A percentile compares a stretch with the other conserved stretches of the same genome.
phyloP scores from a whole-genome alignment of 352 stramenopile species.

The Phytophthora citrophthora region DNA sequence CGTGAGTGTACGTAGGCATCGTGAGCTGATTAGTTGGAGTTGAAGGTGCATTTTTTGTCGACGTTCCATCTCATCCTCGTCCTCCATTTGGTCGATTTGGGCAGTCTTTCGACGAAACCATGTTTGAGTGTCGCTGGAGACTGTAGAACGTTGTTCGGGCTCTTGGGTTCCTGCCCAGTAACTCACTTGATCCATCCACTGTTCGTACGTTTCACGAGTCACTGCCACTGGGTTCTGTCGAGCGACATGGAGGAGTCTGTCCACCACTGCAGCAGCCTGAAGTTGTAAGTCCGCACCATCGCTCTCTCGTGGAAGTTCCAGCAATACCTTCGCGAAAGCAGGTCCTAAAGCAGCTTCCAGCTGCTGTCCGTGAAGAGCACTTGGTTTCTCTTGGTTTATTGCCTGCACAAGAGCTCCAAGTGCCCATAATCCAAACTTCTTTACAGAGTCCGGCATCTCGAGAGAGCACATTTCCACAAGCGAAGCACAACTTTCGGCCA shows the following conservation, averaged over 20 bases:
- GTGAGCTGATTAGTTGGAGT: constrained; percentile 51
- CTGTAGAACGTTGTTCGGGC: neutral
- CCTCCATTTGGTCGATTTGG: constrained; percentile 4
- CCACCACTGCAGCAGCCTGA: constrained; percentile 50
- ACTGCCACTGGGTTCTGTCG: constrained; percentile 41
- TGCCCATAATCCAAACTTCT: constrained; percentile 51
- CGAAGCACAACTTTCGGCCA: constrained; percentile 30
- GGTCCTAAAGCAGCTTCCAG: constrained; percentile 47
- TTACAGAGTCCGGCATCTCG: constrained; percentile 58
- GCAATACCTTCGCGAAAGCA: constrained; percentile 42
- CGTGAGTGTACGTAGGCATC: constrained; percentile 63
- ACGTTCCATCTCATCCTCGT: constrained; percentile 2
- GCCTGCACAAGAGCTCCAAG: constrained; percentile 44
- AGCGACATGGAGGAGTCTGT: constrained; percentile 54
- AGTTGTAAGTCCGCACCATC: constrained; percentile 38
- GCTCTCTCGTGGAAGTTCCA: constrained; percentile 46
- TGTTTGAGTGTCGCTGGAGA: constrained; percentile 8
- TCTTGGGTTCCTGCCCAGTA: constrained; percentile 40
- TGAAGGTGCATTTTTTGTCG: constrained; percentile 13
- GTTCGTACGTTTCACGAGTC: constrained; percentile 51
- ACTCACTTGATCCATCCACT: constrained; percentile 70
- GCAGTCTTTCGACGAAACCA: constrained; percentile 23
- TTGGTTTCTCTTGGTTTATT: constrained; percentile 27
- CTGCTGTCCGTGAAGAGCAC: constrained; percentile 21
- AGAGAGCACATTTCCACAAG: constrained; percentile 59